Evolutionary conservation across 2,329 filamentous ascomycete genomes (phyloP), one percentile per base, ranked within the genome.

Genomic region (Colletotrichum lentis): DNA sequence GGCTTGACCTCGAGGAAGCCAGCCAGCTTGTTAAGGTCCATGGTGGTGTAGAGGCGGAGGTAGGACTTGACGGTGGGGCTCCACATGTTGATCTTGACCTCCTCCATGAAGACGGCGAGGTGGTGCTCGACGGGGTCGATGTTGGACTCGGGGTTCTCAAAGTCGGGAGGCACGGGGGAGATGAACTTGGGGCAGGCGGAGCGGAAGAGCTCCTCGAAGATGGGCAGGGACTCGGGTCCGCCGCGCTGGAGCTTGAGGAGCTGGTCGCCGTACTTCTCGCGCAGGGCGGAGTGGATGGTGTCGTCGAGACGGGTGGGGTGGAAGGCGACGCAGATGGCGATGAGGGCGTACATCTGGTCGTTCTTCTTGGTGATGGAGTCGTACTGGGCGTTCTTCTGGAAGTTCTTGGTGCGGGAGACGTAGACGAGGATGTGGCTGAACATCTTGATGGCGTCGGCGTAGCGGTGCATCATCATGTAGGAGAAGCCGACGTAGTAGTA

Each of bases 381-480:
- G 84, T 97, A 98, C 84, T 97, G 92, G 35, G 92, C 91, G 80
- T 94, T 97, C 90, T 98, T 99, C 84, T 99, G 96, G 90, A 98
- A 98, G 87, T 98, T 98, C 92, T 99, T 99, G 78, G 96, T 99
- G 76, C 96, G 88, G 74, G 94, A 97, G 73, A 99, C 94, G 83
- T 98, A 99, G 83, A 99, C 91, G 75, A 99, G 90, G 81, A 99
- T 99, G 88, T 99, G 96, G 86, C 93, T 97, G 90, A 99, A 99
- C 91, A 97, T 97, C 87, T 95, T 94, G 84, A 99, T 97, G 80
- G 96, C 96, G 82, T 99, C 96, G 82, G 94, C 93, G 80, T 99
- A 99, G 79, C 96, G 93, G 84, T 96, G 94, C 93, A 98, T 97
- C 96, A 99, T 99, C 95, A 99, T 98, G 91, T 99, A 99, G 74